Base-by-base conservation (phyloP, 2,329 filamentous ascomycete species). In the Neofusicoccum laricinum region DNA sequence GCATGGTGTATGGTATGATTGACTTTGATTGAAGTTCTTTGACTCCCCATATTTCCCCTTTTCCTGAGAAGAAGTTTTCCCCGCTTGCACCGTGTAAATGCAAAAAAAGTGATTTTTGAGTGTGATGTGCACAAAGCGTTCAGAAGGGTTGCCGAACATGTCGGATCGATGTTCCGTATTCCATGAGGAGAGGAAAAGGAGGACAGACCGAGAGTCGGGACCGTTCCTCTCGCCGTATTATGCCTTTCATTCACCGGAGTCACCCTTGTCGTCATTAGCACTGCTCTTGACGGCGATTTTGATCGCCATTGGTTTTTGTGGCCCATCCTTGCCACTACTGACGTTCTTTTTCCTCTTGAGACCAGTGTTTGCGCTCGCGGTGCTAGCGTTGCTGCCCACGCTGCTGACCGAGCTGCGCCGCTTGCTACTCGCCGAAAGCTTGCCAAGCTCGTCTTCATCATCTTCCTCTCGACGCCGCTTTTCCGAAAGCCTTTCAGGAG, bases 381-480 rank as follows among this genome's bases (percentile, higher is more conserved):
- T 73, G 61, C 72, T 65, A 25, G 45, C 66, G 30, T 57, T 64
- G 50, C 61, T 64, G 62, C 43, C 62, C 12, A 38, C 62, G 66
- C 75, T 76, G 21, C 70, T 72, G 38, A 71, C 67, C 6, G 75
- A 79, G 62, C 78, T 81, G 34, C 81, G 75, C 65, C 63, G 63
- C 41, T 82, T 79, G 61, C 80, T 79, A 12, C 73, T 73, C n/a
- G 73, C 71, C 15, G 91, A 87, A 70, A 97, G 83, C 77, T 95
- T 96, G 63, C 88, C 88, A n/a, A 98, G 80, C 72, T 94, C 92
- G 68, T 97, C 93, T 64, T 97, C 93, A 50, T 97, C 94, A 67
- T 96, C 92, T 64, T 97, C 94, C 73, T 97, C 93, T 70, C 95
- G 87, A 53, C 94, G 86, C 53, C 94, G 89, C 78, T 98, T 98